Base-by-base conservation (phyloP, 352 stramenopile species). In the Pythium brachiatum region DNA sequence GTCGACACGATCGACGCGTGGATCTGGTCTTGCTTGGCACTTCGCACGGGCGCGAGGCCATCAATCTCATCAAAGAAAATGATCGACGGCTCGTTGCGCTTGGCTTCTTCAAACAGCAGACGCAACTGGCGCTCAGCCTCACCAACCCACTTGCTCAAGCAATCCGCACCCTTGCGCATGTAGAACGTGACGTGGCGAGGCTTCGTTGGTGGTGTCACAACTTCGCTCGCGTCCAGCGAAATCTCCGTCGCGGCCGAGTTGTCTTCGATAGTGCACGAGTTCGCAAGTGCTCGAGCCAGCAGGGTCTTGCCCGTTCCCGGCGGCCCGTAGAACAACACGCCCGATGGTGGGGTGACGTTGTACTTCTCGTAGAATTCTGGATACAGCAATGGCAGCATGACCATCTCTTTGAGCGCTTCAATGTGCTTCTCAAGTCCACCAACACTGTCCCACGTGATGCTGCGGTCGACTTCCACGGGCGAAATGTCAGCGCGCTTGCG, bases 61-160 rank as follows among this genome's bases (percentile, higher is more conserved):
- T 97, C 91, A 59, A 97, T 97, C 54, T 98, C 93, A 58, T 98
- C 93, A 48, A 98, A 98, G 68, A 98, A 98, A 55, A 98, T 97
- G 55, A 98, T 97, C 2, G 92, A 96, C 1, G 92, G 92, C 70
- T 97, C 70, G 43, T 95, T 93, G 7, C 80, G 79, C 46, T 89
- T 93, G 3, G 87, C 87, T 65, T 97, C 88, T 67, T 97, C 92
- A 64, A 98, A 98, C 2, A 98, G 69, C 20, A 97, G 60, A 2
- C 92, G 82, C 29, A 98, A 68, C 64, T 97, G 89, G 16, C 89
- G 77, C 66, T 98, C 92, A 5, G 89, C 89, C 76, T 98, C 92
- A 18, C 92, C 92, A 27, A 97, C 90, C 90, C 90, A 98, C 61
- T 97, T 97, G 60, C 83, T 95, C 47, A 97, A 48, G 43, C 87